phyloP scores from a whole-genome alignment of 2,329 filamentous ascomycete genomes.

The Fusarium odoratissimum region DNA sequence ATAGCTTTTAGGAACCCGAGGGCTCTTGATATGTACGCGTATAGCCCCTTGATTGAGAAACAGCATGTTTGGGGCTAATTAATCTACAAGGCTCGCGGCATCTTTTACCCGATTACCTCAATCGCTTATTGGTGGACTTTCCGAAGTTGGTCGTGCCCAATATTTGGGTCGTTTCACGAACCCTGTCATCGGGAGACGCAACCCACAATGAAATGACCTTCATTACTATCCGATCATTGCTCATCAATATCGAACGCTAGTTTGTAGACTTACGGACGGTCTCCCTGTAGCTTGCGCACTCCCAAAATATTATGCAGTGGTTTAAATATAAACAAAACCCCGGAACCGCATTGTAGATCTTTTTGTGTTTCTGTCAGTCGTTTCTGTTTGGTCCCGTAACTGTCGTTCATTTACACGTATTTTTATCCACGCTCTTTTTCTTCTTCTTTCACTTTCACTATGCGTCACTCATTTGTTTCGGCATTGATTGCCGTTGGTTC shows the following conservation, averaged over 20 bases:
- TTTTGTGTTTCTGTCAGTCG: neutral
- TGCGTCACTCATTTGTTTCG: slow-evolving; percentile 24
- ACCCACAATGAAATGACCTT: neutral
- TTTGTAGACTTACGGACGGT: rapidly evolving
- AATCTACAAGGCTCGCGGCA: neutral
- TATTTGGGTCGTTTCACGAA: neutral
- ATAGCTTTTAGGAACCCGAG: neutral
- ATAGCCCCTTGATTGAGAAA: neutral
- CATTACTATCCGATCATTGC: neutral
- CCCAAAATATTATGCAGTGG: neutral
- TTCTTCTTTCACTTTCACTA: neutral
- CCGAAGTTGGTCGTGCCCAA: no score
- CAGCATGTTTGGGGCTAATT: neutral
- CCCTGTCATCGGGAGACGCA: neutral
- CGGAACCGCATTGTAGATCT: neutral
- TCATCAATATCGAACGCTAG: neutral
- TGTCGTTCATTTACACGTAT: neutral
- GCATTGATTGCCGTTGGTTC: slow-evolving; percentile 31
- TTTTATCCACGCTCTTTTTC: neutral
- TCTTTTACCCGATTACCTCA: neutral
- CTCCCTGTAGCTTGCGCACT: rapidly evolving
- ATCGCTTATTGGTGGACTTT: neutral
- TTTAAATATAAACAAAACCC: neutral
- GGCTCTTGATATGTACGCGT: neutral
- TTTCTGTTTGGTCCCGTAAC: neutral